phyloP scores from a whole-genome alignment of 208 protist genomes.

The Leishmania lainsoni region DNA sequence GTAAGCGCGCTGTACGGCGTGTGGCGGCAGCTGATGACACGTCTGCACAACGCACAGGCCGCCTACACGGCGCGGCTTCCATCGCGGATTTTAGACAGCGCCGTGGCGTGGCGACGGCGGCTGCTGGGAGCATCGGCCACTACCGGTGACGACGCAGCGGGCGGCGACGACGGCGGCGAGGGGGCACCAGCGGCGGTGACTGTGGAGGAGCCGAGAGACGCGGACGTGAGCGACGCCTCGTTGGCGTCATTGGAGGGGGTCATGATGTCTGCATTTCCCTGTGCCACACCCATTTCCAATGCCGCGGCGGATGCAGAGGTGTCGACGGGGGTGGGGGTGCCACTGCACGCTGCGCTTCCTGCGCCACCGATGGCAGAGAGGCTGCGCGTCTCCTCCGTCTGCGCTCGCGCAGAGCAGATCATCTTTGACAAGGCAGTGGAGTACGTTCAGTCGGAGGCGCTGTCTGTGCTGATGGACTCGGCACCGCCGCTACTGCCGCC shows the following conservation, averaged over 20 bases:
- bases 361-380: background rate
- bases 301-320: background rate
- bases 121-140: background rate
- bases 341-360: background rate
- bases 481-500: background rate
- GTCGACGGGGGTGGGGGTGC: background rate
- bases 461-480: conserved; percentile 21
- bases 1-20: conserved; percentile 21
- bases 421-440: conserved; percentile 33
- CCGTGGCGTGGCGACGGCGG: conserved; percentile 22
- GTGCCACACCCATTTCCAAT: conserved; percentile 19
- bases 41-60: conserved; percentile 17
- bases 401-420: conserved; percentile 27
- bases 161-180: background rate
- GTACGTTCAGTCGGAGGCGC: conserved; percentile 29
- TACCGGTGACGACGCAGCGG: background rate
- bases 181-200: background rate
- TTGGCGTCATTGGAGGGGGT: conserved; percentile 20
- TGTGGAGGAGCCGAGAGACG: conserved; percentile 4
- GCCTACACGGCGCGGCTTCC: conserved; percentile 28
- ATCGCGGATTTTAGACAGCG: conserved; percentile 18
- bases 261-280: conserved; percentile 15
- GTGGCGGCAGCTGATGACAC: conserved; percentile 32
- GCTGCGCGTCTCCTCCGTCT: conserved; percentile 20
- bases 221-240: conserved; percentile 5